A percentile compares a stretch with the other conserved stretches of the same genome.
phyloP scores from a whole-genome alignment of 306 rosid species.

The Cucurbita ficifolia region DNA sequence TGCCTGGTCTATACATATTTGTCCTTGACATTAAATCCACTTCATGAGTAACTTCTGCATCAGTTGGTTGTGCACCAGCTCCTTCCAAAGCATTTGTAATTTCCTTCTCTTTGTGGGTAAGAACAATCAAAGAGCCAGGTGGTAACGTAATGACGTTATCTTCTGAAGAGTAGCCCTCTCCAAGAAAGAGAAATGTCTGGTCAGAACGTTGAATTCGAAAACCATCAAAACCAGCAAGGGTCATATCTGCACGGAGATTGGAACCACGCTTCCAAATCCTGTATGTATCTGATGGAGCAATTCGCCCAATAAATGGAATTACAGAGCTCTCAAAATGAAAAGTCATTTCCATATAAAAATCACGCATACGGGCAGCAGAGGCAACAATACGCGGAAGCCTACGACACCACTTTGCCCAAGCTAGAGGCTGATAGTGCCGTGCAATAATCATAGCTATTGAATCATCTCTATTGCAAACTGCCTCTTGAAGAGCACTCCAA shows the following conservation, averaged over 20 bases:
- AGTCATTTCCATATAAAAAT: slow-evolving; percentile 90
- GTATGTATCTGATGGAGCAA: slow-evolving; percentile 94
- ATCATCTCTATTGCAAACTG: slow-evolving; percentile 79
- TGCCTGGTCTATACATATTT: slow-evolving; percentile 89
- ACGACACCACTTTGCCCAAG: slow-evolving; percentile 99
- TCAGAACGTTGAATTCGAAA: slow-evolving; percentile 86
- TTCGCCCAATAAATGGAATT: slow-evolving; percentile 82
- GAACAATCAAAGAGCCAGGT: slow-evolving; percentile 83
- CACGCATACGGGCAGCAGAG: slow-evolving; percentile 67
- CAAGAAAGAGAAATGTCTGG: slow-evolving; percentile 82
- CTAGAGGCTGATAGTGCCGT: slow-evolving; percentile 83
- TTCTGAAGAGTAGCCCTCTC: slow-evolving; percentile 80
- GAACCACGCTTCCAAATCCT: slow-evolving; percentile 98
- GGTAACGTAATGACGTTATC: slow-evolving; percentile 46
- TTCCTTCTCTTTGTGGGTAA: slow-evolving; percentile 88
- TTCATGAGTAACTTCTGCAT: slow-evolving; percentile 86
- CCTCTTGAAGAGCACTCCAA: slow-evolving; percentile 99
- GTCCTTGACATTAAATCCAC: slow-evolving; percentile 88
- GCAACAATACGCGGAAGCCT: slow-evolving; percentile 94
- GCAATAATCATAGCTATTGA: slow-evolving; percentile 63
- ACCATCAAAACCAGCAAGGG: slow-evolving; percentile 98
- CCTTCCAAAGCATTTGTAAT: slow-evolving; percentile 96
- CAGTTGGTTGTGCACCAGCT: slow-evolving; percentile 84
- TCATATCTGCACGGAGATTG: slow-evolving; percentile 95
- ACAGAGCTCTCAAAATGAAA: slow-evolving; percentile 97